phyloP scores from a whole-genome alignment of 2,329 filamentous ascomycete species.

The Colletotrichum abscissum region DNA sequence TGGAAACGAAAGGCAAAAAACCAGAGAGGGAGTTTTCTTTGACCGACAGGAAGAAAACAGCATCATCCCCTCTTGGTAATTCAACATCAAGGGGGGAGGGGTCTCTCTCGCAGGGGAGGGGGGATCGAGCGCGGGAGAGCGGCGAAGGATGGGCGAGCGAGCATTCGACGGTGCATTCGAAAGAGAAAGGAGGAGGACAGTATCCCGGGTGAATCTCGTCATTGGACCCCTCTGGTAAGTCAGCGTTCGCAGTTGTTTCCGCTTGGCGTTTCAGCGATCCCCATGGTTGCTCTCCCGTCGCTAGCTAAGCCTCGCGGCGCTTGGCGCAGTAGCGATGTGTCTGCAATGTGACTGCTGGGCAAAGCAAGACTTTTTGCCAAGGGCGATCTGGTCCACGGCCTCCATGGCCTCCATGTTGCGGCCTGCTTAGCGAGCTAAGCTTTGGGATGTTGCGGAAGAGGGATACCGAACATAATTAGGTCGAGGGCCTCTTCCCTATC shows the following conservation, averaged over 20 bases:
- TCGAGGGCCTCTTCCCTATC: background rate
- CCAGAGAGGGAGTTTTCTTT: background rate
- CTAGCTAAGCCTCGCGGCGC: slow-evolving; percentile 17
- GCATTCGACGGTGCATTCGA: background rate
- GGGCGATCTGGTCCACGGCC: slow-evolving; percentile 17
- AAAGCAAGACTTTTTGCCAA: slow-evolving; percentile 9
- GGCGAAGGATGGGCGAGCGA: slow-evolving; percentile 5
- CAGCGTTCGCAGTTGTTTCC: slow-evolving; percentile 23
- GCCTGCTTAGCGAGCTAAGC: slow-evolving; percentile 23
- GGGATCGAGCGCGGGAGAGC: slow-evolving; percentile 26
- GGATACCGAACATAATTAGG: slow-evolving; percentile 17
- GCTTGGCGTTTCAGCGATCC: slow-evolving; percentile 34
- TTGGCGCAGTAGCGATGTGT: background rate
- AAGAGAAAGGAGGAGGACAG: background rate
- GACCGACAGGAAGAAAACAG: background rate
- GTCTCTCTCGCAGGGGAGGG: background rate
- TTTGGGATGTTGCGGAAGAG: slow-evolving; percentile 25
- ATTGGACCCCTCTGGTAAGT: background rate
- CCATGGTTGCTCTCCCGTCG: slow-evolving; percentile 23
- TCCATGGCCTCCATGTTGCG: slow-evolving; percentile 7
- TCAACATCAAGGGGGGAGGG: background rate
- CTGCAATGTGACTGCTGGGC: background rate
- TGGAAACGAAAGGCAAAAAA: slow-evolving; percentile 23
- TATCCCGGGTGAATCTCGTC: slow-evolving; percentile 3
- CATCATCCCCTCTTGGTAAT: background rate